A percentile compares a stretch with the other conserved stretches of the same genome.
These are phyloP conservation scores for Bifiguratus adelaidae DNA, from an alignment of 192 early-diverging fungal species.

Conservation along the genomic window DNA sequence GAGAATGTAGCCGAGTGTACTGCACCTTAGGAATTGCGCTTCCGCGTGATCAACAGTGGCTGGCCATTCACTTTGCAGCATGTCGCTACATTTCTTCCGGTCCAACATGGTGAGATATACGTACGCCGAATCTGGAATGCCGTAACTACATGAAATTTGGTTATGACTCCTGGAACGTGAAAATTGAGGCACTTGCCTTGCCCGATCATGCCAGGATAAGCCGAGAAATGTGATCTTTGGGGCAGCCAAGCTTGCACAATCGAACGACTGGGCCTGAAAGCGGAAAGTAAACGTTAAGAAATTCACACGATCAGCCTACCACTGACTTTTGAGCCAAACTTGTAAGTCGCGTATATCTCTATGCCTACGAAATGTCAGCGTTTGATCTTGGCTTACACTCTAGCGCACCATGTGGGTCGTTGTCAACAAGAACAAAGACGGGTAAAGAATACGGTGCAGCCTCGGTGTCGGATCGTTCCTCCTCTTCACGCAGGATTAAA, in stretches of 20 bases:
- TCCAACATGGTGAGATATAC: background rate
- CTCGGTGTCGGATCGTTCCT: background rate
- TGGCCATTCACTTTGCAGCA: background rate
- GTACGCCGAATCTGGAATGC: slow-evolving; percentile 1
- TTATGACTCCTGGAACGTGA: background rate
- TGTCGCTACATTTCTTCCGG: slow-evolving; percentile 2
- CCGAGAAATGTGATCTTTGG: slow-evolving; percentile 2
- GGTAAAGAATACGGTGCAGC: too few species aligned
- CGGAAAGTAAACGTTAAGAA: background rate
- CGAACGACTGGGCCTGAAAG: slow-evolving; percentile 5
- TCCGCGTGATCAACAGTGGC: background rate
- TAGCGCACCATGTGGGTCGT: slow-evolving; percentile 9
- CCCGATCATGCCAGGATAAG: slow-evolving; percentile 2
- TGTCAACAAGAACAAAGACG: slow-evolving; percentile 7
- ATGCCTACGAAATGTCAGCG: slow-evolving; percentile 2
- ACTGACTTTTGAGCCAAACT: slow-evolving; percentile 8
- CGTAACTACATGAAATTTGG: background rate
- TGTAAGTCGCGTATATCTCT: slow-evolving; percentile 10
- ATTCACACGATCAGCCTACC: background rate
- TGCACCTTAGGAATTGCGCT: background rate
- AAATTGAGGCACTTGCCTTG: background rate
- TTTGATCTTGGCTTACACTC: background rate
- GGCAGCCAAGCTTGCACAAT: slow-evolving; percentile 4
- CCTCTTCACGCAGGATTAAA: background rate
- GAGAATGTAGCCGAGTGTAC: background rate